phyloP scores from a whole-genome alignment of 345 rosid species.

The Hibiscus mutabilis region DNA sequence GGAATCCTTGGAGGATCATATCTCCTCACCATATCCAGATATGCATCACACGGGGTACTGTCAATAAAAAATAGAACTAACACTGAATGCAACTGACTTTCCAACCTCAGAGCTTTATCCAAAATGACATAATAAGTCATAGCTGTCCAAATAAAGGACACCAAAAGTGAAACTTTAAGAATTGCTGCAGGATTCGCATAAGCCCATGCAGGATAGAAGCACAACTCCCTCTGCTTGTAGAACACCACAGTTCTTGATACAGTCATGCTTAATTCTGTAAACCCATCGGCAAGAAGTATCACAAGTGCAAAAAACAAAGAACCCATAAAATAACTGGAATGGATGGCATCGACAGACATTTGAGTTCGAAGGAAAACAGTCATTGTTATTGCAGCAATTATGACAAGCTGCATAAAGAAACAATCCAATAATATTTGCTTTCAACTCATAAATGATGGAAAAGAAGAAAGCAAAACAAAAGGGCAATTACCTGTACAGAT shows the following conservation, averaged over 20 bases:
- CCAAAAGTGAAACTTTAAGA: conserved; percentile 35
- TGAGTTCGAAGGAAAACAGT: conserved; percentile 49
- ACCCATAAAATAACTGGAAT: conserved; percentile 31
- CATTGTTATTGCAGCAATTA: conserved; percentile 42
- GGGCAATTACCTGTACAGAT: conserved; percentile 38
- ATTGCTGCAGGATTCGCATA: conserved; percentile 47
- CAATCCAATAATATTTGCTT: not conserved
- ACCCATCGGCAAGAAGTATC: conserved; percentile 47
- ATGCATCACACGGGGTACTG: not conserved
- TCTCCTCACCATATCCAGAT: too few relatives aligned
- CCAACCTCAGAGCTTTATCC: conserved; percentile 60
- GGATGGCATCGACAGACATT: conserved; percentile 24
- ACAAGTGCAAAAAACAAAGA: conserved; percentile 45
- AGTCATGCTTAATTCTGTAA: conserved; percentile 54
- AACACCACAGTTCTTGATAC: conserved; percentile 58
- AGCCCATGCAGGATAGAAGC: conserved; percentile 73
- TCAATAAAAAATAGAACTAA: not conserved
- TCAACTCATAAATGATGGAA: not conserved
- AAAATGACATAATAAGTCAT: conserved; percentile 58
- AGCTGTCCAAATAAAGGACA: conserved; percentile 48
- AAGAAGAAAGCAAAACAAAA: not conserved
- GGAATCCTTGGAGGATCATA: too few relatives aligned
- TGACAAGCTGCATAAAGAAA: conserved; percentile 27
- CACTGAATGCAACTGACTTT: conserved; percentile 15
- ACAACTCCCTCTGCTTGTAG: conserved; percentile 61